These are phyloP conservation scores for Globisporangium radiosum DNA, from an alignment of 352 stramenopile genomes.

Conservation along the genomic window DNA sequence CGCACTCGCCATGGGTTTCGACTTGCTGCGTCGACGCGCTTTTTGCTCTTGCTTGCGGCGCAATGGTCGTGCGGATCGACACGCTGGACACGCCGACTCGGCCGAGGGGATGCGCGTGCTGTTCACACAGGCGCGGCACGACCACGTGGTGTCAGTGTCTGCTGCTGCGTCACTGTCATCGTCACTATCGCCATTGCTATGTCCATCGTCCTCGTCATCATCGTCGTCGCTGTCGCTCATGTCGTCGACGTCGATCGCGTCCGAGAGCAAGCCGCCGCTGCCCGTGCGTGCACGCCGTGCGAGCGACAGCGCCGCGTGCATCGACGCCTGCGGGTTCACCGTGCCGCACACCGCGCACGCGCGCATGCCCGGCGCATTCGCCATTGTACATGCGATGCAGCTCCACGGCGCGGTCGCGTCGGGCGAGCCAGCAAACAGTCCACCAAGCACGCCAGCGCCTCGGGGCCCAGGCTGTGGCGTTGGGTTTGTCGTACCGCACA, in stretches of 20 bases:
- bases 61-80: constrained; percentile 20
- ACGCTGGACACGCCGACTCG: constrained; percentile 30
- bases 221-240: constrained; percentile 15
- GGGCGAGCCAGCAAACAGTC: not conserved
- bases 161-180: constrained; percentile 22
- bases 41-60: constrained; percentile 18
- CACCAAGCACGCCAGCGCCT: constrained; percentile 1
- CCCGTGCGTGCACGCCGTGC: constrained; percentile 17
- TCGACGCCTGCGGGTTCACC: constrained; percentile 52
- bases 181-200: constrained; percentile 19
- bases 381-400: constrained; percentile 66
- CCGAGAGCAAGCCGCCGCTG: constrained; percentile 14
- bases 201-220: constrained; percentile 20
- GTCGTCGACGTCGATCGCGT: constrained; percentile 15
- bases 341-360: constrained; percentile 53
- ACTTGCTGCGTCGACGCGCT: constrained; percentile 23
- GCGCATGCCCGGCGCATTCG: constrained; percentile 42
- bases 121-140: constrained; percentile 24
- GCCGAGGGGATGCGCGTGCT: constrained; percentile 8
- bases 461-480: constrained; percentile 9
- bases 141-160: constrained; percentile 22
- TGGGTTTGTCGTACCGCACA: constrained; percentile 65
- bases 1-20: constrained; percentile 27
- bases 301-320: constrained; percentile 32
- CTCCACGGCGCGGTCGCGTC: constrained; percentile 37